These are phyloP conservation scores for Pilaira anomala DNA, from an alignment of 192 early-diverging fungal species.

Conservation along the genomic window DNA sequence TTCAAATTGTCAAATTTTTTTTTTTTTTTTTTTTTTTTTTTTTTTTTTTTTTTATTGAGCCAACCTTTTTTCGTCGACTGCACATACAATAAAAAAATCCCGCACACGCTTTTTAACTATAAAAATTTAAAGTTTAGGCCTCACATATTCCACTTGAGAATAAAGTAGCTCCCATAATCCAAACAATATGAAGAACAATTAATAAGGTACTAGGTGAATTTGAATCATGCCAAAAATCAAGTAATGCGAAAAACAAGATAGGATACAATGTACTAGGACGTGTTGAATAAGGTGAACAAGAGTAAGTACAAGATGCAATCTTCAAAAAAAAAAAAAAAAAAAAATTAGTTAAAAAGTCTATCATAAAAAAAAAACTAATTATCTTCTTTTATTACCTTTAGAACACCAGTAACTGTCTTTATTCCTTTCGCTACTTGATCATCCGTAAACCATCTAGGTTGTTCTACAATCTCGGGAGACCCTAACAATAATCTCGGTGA, in stretches of 20 bases:
- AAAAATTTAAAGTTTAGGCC: no score
- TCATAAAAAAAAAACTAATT: no score
- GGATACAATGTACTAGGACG: conserved; percentile 31
- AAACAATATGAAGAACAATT: conserved; percentile 22
- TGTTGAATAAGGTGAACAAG: conserved; percentile 38
- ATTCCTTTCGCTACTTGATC: not conserved
- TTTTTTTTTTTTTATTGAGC: no score
- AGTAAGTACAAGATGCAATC: conserved; percentile 37
- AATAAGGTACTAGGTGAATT: conserved; percentile 22
- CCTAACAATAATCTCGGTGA: not conserved
- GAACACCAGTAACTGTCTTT: conserved; percentile 9
- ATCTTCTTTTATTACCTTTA: conserved; percentile 8
- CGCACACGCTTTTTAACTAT: not conserved
- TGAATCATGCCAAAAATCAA: conserved; percentile 34
- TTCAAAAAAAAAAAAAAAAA: no score
- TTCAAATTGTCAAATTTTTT: no score
- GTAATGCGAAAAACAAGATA: conserved; percentile 32
- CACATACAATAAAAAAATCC: no score
- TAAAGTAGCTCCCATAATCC: conserved; percentile 21
- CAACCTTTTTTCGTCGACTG: no score
- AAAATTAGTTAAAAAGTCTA: no score
- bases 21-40: no score
- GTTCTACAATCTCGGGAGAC: not conserved
- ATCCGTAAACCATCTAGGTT: not conserved
- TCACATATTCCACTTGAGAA: conserved; percentile 13